Base-by-base conservation (phyloP, 352 stramenopile species). In the Globisporangium megalacanthum region DNA sequence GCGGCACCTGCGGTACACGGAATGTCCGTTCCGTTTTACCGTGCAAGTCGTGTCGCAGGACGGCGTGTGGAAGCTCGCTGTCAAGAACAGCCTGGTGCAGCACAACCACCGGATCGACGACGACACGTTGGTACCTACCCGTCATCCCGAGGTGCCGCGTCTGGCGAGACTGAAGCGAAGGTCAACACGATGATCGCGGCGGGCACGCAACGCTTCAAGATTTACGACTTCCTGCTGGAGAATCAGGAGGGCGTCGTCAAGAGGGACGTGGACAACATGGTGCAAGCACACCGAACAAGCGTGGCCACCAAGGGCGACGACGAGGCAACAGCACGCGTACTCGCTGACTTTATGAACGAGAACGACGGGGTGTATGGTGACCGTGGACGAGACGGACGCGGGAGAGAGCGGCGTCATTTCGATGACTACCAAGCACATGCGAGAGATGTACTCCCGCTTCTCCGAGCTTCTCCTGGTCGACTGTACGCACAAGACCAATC, bases 401-500 rank as follows among this genome's bases (percentile, higher is more conserved):
- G 19, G 55, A 0, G 29, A 68, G 9, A 68, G 45, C 2, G 64
- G 56, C 0, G 52, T 65, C 42, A 60, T 71, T 14, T 64, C 42
- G 17, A 29, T 68, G 37, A 48, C 29, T 4, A 52, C 11, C 4
- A 15, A 6, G 0, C 51, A 50, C 19, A 68, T 65, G 64, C 45
- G 48, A 0, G 53, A 58, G 4, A 45, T 58, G 45, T 57, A 52
- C 14, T n/a, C 3, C 0, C 35, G 61, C 0, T 72, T 72, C 11
- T 15, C 11, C 0, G 65, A 68, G 57, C 11, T 68, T 14, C 19
- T 68, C 0, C 37, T 65, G 0, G 19, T 68, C 0, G 56, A 68
- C 29, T 65, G 44, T 10, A 68, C 56, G 0, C 60, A 72, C 53
- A 68, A 65, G 15, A 65, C 54, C 0, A 68, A 72, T 33, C 33